Evolutionary conservation across 176 grass and related monocot genomes (phyloP).

Genomic region (Carex pumila): DNA sequence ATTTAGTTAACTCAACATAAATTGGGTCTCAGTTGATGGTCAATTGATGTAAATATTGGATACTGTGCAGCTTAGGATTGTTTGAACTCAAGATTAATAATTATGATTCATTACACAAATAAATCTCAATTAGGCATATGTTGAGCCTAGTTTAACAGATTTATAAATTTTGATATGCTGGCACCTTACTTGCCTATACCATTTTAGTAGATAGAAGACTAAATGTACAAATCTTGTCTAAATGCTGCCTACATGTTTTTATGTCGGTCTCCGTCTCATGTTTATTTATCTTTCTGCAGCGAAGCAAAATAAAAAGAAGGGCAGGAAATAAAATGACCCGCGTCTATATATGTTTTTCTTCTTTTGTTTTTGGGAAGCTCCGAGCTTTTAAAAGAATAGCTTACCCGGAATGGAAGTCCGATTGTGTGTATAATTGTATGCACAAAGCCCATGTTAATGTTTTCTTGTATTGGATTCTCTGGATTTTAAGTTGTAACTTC

Average conservation of each 20-base stretch:
- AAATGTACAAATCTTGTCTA: neutral
- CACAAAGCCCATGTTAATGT: neutral
- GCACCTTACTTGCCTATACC: neutral
- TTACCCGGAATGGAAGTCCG: neutral
- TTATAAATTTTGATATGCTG: neutral
- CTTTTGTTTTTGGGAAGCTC: neutral
- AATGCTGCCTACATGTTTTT: neutral
- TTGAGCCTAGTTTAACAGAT: neutral
- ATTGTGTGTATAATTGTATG: neutral
- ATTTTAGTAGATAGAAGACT: neutral
- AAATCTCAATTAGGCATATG: neutral
- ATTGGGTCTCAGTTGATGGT: neutral
- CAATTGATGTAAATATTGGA: neutral
- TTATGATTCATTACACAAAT: neutral
- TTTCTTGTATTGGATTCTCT: neutral
- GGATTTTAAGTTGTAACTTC: neutral
- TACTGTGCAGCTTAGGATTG: neutral
- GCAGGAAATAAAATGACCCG: constrained; percentile 1
- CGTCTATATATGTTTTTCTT: neutral
- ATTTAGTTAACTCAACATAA: neutral
- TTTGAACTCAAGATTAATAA: neutral
- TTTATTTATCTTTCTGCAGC: constrained; percentile 14
- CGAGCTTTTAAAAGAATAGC: neutral
- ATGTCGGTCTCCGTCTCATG: neutral
- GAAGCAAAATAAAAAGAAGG: constrained; percentile 34